phyloP scores from a whole-genome alignment of 2,329 filamentous ascomycete species.

The Fusarium sp. region DNA sequence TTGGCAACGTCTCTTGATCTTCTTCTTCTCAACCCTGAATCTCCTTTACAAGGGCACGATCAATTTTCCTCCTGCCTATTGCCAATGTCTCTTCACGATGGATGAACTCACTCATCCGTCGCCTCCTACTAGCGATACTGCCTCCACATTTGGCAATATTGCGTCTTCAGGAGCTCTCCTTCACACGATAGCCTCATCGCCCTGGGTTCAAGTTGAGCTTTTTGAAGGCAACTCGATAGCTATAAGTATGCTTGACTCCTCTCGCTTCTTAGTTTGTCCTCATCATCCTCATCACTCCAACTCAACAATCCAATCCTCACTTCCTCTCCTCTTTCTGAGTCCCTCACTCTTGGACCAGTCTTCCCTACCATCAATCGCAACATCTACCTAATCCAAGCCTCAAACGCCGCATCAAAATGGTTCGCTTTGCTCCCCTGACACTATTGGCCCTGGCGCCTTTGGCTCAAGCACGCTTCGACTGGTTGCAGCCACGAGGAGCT shows the following conservation, averaged over 20 bases:
- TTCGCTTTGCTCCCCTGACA: conserved; percentile 41
- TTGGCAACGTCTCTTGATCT: not conserved
- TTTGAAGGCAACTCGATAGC: not conserved
- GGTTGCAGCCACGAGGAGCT: conserved; percentile 30
- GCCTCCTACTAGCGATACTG: not conserved
- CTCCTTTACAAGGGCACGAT: conserved; percentile 12
- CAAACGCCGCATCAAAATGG: conserved; percentile 35
- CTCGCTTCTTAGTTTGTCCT: not conserved
- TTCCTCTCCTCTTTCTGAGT: not conserved
- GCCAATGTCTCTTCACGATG: conserved; percentile 16
- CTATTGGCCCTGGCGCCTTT: conserved; percentile 43
- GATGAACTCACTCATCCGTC: not conserved
- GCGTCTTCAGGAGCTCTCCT: conserved; percentile 8
- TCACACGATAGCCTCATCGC: not conserved
- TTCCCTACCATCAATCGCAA: not conserved
- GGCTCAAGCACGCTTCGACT: conserved; percentile 43
- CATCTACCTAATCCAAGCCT: not conserved
- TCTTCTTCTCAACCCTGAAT: conserved; percentile 3
- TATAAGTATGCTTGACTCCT: conserved; percentile 32
- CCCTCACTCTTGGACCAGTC: not conserved
- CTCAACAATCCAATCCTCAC: not conserved
- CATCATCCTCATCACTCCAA: conserved; percentile 17
- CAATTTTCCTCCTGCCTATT: conserved; percentile 1
- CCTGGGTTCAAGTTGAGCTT: not conserved
- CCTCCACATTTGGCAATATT: conserved; percentile 15